A percentile compares a stretch with the other conserved stretches of the same genome.
Evolutionary conservation across 768 basidiomycete genomes (phyloP).

Genomic region (Kwoniella europaea): DNA sequence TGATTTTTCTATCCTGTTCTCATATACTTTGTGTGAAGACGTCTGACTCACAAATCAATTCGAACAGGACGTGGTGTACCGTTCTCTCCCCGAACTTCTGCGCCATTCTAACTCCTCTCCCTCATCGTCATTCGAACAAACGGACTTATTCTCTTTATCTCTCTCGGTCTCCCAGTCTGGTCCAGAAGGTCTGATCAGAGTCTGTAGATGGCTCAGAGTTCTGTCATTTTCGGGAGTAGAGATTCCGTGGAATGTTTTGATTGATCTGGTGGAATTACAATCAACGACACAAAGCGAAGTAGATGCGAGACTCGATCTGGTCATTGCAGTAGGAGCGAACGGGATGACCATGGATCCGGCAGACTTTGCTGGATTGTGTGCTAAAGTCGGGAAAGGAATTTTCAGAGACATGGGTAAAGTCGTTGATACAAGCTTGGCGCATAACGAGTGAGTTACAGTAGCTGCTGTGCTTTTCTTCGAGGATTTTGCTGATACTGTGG

Average conservation of each 20-base stretch:
- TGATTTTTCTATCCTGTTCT: background rate
- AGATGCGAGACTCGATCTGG: constrained; percentile 36
- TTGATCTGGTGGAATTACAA: constrained; percentile 29
- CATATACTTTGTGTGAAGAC: background rate
- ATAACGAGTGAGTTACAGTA: constrained; percentile 10
- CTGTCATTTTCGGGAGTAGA: constrained; percentile 43
- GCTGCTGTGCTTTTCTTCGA: background rate
- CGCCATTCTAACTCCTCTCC: background rate
- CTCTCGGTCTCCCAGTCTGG: constrained; percentile 16
- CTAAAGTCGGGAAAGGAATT: constrained; percentile 15
- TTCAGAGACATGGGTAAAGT: constrained; percentile 14
- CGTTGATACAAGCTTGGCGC: background rate
- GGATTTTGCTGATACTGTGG: background rate
- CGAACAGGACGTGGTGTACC: constrained; percentile 32
- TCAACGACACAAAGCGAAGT: constrained; percentile 3
- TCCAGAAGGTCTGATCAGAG: constrained; percentile 31
- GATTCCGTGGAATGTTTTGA: constrained; percentile 37
- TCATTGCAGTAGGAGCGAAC: constrained; percentile 42
- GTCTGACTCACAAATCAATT: no score
- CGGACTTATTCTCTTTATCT: constrained; percentile 26
- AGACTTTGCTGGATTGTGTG: constrained; percentile 30
- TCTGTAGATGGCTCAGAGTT: constrained; percentile 45
- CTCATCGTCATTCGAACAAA: constrained; percentile 4
- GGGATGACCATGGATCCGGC: constrained; percentile 18
- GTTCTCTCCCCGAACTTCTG: constrained; percentile 40